Base-by-base conservation (phyloP, 1,284 basidiomycete species). In the Schizopora paradoxa region DNA sequence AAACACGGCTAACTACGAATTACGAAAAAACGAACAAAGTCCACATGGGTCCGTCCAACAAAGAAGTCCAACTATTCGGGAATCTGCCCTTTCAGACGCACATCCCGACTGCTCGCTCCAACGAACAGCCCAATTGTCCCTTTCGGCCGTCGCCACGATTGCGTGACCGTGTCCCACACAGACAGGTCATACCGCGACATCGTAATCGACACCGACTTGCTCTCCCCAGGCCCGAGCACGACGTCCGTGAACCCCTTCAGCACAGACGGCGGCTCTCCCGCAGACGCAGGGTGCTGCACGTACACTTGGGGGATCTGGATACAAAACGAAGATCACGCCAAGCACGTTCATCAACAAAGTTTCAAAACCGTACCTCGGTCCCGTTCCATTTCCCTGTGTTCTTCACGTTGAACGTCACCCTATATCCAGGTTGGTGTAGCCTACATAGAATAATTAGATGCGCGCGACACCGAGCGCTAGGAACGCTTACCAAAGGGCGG, bases 41-140 rank as follows among this genome's bases (percentile, higher is more conserved):
- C n/a, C n/a, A n/a, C n/a, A n/a, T n/a, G n/a, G n/a, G n/a, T n/a
- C n/a, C n/a, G n/a, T n/a, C n/a, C n/a, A n/a, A n/a, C n/a, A n/a
- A n/a, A n/a, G n/a, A n/a, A n/a, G n/a, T n/a, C n/a, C 26, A 21
- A 3, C 26, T 37, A 16, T 25, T 37, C 6, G 23, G 62, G 61
- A 21, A 67, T 48, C 16, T 47, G 53, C 21, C 63, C 61, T 11
- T 43, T 48, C 48, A 68, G 51, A 46, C 60, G 52, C 40, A 62
- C 63, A 56, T 78, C 72, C 33, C 77, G 61, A 50, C 73, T 76
- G 57, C 77, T 79, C 48, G 71, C 66, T 26, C 76, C 76, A n/a
- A 79, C 60, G 2, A 65, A 62, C 43, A 78, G 58, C 18, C 61
- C 62, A 49, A 76, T 69, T 43, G 48, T 58, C 2, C 75, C 76